These are phyloP conservation scores for Tricholoma matsutake DNA, from an alignment of 768 basidiomycete species.

Conservation along the genomic window DNA sequence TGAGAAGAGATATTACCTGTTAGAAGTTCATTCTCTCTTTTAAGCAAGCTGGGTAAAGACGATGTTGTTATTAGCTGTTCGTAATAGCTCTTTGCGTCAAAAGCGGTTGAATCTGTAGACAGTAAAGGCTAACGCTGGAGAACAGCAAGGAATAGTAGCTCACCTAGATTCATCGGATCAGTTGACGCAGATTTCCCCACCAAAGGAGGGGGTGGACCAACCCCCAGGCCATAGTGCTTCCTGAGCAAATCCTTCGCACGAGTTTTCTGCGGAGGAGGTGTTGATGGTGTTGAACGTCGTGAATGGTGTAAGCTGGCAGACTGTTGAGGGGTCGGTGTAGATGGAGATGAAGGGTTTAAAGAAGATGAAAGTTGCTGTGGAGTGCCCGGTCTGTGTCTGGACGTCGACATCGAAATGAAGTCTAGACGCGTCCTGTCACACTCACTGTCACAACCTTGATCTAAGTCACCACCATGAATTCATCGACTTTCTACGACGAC, in stretches of 20 bases:
- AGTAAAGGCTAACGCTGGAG: not conserved
- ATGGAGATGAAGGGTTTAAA: slow-evolving; percentile 38
- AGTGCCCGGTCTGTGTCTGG: slow-evolving; percentile 23
- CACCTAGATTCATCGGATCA: slow-evolving; percentile 84
- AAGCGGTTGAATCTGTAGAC: slow-evolving; percentile 67
- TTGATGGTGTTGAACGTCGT: slow-evolving; percentile 26
- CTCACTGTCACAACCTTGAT: not conserved
- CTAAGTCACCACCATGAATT: not conserved
- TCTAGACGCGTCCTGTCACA: slow-evolving; percentile 3
- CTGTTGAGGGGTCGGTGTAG: slow-evolving; percentile 16
- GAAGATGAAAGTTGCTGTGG: slow-evolving; percentile 42
- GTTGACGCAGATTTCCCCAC: slow-evolving; percentile 51
- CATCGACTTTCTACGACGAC: slow-evolving; percentile 19
- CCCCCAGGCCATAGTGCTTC: slow-evolving; percentile 83
- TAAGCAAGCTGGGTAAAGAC: slow-evolving; percentile 68
- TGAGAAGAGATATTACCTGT: slow-evolving; percentile 40
- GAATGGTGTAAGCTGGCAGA: slow-evolving; percentile 15
- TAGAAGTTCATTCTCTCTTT: slow-evolving; percentile 79
- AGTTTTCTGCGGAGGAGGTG: slow-evolving; percentile 42
- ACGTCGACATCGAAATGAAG: not conserved
- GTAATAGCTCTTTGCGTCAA: slow-evolving; percentile 83
- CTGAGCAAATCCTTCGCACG: slow-evolving; percentile 75
- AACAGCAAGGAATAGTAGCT: slow-evolving; percentile 13
- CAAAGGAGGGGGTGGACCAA: slow-evolving; percentile 65
- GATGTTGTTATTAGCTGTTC: slow-evolving; percentile 83